Evolutionary conservation across 441 rosid genomes (phyloP).

Genomic region (Kokia cookei): DNA sequence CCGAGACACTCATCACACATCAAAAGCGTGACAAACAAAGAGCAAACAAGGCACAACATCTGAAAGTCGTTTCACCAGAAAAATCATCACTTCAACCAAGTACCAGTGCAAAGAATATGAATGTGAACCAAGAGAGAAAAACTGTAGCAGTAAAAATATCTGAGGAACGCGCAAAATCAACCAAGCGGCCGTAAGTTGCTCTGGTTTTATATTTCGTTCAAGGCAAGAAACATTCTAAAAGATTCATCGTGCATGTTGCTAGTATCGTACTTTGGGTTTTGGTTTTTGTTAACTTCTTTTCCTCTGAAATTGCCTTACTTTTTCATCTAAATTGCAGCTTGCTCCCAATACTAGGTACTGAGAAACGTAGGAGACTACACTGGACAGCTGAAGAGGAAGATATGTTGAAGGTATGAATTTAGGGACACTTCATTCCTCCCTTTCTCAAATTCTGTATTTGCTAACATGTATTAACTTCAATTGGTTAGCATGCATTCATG

Average conservation of each 20-base stretch:
- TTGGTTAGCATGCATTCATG: background rate
- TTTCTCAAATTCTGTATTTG: background rate
- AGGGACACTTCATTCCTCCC: background rate
- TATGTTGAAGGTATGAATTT: slow-evolving; percentile 40
- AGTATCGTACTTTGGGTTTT: background rate
- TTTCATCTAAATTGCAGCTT: slow-evolving; percentile 15
- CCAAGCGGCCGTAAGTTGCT: slow-evolving; percentile 16
- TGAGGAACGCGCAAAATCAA: background rate
- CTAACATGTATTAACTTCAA: background rate
- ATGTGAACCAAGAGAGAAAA: background rate
- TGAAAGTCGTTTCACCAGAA: background rate
- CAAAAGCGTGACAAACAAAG: background rate
- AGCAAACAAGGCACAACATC: background rate
- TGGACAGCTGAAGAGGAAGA: slow-evolving; percentile 62
- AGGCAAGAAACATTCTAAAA: background rate
- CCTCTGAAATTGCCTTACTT: background rate
- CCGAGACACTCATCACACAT: background rate
- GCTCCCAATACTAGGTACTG: slow-evolving; percentile 13
- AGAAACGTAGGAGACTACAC: slow-evolving; percentile 34
- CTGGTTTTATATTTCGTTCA: background rate
- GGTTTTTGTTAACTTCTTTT: background rate
- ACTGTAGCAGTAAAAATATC: background rate
- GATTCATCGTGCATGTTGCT: background rate
- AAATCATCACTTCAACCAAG: slow-evolving; percentile 13
- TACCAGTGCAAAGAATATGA: background rate